Evolutionary conservation across 164 flowering plant species (phyloP).

Genomic region (Echeveria elegans): DNA sequence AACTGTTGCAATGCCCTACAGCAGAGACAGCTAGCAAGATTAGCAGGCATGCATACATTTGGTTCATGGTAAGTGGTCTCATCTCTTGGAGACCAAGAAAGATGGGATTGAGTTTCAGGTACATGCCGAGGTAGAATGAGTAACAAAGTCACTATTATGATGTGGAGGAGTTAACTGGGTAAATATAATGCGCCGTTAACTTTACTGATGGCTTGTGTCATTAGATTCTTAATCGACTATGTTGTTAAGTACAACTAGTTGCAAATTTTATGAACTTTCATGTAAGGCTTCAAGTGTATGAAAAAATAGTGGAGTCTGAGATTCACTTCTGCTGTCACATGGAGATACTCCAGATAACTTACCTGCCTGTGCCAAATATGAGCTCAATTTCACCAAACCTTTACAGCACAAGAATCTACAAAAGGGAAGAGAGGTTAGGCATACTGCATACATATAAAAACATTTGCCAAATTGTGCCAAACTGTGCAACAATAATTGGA

Average conservation of each 20-base stretch:
- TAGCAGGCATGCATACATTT: not conserved
- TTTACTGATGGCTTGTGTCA: not conserved
- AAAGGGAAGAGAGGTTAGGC: not conserved
- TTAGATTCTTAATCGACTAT: not conserved
- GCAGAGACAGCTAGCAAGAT: not conserved
- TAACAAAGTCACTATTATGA: not conserved
- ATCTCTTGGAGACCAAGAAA: not conserved
- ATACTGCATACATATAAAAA: no score
- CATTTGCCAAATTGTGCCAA: no score
- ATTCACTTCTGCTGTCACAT: not conserved
- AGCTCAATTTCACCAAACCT: not conserved
- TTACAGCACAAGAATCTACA: not conserved
- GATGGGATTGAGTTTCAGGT: not conserved
- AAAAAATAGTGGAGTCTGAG: not conserved
- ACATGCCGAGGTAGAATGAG: no score
- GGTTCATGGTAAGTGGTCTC: not conserved
- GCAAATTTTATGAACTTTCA: no score
- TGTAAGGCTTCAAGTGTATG: no score
- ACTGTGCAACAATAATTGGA: no score
- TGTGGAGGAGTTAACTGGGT: no score
- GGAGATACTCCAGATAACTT: not conserved
- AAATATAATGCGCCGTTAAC: no score
- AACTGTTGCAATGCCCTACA: not conserved
- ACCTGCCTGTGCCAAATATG: slow-evolving; percentile 1
- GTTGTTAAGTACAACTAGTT: not conserved